Evolutionary conservation across 2,329 filamentous ascomycete species (phyloP), one percentile per base, ranked within the genome.

Genomic region (Clarireedia monteithiana): DNA sequence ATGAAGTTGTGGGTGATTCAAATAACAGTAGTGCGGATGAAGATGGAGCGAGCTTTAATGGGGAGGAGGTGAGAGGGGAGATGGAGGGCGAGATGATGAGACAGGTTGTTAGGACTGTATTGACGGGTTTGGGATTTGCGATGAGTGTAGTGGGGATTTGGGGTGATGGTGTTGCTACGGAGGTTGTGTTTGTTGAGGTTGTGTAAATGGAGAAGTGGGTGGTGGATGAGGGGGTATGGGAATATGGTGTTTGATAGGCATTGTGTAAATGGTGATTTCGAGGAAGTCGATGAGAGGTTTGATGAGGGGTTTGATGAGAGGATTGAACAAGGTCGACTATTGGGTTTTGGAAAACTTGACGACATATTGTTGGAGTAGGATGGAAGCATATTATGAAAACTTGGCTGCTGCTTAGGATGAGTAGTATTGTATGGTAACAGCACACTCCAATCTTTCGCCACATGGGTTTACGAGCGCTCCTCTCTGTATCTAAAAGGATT

Each of bases 131-230:
- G 45, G 82, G 77, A 4, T 85, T 86, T 69, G 69, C 75, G 53
- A 77, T 86, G 73, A 78, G 82, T 20, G 75, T 86, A 17, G 71
- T 86, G 38, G 83, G 83, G 15, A 80, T 86, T 64, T 86, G 83
- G 83, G 83, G 83, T 5, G 83, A 85, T 67, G 81, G 82, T 26
- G 73, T 73, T n/a, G 57, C 58, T 23, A 63, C 64, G 34, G 46
- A 63, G 36, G 59, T 68, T 12, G 56, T 66, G 50, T 62, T 68
- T 57, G 62, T 55, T 27, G 46, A 55, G 26, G 45, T 55, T 50
- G 46, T 50, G n/a, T 55, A 10, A 45, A 14, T 5, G 24, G 15
- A n/a, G 15, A 38, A 14, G 23, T 42, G n/a, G 9, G 14, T 12
- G 5, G 14, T 15, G 40, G 5, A 47, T 47, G 14, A 24, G 24